Evolutionary conservation across 176 grass and related monocot genomes (phyloP), one percentile per base, ranked within the genome.

Genomic region (Chloris gayana): DNA sequence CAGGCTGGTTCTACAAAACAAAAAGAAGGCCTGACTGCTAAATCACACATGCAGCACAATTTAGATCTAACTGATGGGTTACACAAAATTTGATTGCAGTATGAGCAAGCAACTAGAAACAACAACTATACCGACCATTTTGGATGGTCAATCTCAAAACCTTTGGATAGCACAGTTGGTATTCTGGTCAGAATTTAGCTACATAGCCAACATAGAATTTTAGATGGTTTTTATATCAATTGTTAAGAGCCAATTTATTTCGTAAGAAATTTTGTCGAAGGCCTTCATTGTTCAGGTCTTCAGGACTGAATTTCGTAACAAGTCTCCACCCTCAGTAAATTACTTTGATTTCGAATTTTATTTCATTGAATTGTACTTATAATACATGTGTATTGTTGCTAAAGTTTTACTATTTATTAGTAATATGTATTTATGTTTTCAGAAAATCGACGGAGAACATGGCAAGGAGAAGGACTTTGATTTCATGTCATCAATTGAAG

Each of bases 401-500:
- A n/a, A 54, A 74, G 8, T 77, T 64, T 21, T 71, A 66, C 39
- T 72, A 31, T 67, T 35, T 61, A 54, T 83, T 49, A 9, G n/a
- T 24, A 51, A 38, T 61, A 62, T 54, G 42, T 64, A 18, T 84
- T 30, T 64, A 35, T 77, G 29, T 68, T 73, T 60, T 66, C 85
- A 98, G 92, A 98, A 91, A 92, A 94, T 98, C 68, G 90, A 91
- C 38, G 92, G 93, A 88, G 72, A 89, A 77, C 70, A 47, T 92
- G 83, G 78, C 35, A 94, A 98, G 90, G 89, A 92, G 72, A 92
- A 90, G 31, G 92, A 94, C 85, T 89, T 87, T 45, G 95, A 98
- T 89, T 98, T 92, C 83, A 69, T 98, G 62, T 98, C 95, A 22
- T 94, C 95, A 72, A 94, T 98, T 77, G 95, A 98, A 77, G 95